phyloP scores from a whole-genome alignment of 108 stramenopile species.

The Skeletonema potamos region DNA sequence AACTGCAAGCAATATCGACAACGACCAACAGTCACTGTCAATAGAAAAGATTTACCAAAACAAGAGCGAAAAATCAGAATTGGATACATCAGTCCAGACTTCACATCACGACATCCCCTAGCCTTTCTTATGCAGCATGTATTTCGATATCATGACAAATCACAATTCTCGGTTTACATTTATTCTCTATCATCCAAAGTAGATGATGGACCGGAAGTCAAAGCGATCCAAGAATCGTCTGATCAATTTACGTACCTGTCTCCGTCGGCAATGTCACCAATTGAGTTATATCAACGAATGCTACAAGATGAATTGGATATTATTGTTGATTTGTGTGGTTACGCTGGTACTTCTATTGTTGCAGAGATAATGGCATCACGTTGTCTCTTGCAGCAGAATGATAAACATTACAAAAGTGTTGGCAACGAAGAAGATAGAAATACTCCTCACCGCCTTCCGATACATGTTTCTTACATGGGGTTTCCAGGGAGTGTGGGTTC shows the following conservation, averaged over 20 bases:
- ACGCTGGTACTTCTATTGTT: conserved; percentile 70
- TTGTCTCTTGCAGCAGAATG: conserved; percentile 28
- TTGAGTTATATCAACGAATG: conserved; percentile 62
- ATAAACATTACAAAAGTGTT: conserved; percentile 41
- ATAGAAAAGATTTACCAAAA: conserved; percentile 4
- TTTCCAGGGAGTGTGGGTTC: conserved; percentile 82
- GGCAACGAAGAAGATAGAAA: conserved; percentile 5
- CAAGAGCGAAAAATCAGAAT: conserved; percentile 41
- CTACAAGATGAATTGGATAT: conserved; percentile 63
- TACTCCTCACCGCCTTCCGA: conserved; percentile 21
- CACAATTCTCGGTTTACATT: conserved; percentile 60
- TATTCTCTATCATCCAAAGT: conserved; percentile 69
- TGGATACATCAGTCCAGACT: conserved; percentile 83
- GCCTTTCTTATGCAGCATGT: conserved; percentile 87
- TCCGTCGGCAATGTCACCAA: conserved; percentile 22
- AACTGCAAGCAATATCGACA: not conserved
- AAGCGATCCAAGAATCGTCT: conserved; percentile 57
- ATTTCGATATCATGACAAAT: conserved; percentile 79
- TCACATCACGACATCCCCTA: conserved; percentile 81
- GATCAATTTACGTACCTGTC: conserved; percentile 63
- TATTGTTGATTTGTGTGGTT: conserved; percentile 87
- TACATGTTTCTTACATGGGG: conserved; percentile 76
- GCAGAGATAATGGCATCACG: conserved; percentile 59
- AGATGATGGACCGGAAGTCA: conserved; percentile 54
- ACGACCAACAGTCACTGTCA: not conserved